phyloP scores from a whole-genome alignment of 2,329 filamentous ascomycete species.

The Hypoxylon sp. region DNA sequence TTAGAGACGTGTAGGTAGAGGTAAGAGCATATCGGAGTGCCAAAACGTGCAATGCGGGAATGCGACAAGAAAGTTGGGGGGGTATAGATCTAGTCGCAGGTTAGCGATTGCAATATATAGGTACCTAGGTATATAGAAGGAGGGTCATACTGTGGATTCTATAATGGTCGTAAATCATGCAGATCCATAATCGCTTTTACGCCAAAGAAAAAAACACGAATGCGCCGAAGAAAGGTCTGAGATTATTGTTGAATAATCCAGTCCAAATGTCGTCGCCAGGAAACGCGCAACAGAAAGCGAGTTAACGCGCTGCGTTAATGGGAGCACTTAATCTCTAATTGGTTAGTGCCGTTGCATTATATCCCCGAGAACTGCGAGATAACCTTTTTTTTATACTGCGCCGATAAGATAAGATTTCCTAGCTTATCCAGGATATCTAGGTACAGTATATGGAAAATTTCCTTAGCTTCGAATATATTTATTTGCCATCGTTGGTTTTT shows the following conservation, averaged over 20 bases:
- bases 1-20: slow-evolving; percentile 1
- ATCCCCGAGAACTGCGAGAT: slow-evolving; percentile 7
- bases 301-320: slow-evolving; percentile 39
- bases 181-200: slow-evolving; percentile 3
- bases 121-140: too few relatives aligned
- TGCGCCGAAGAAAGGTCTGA: not conserved
- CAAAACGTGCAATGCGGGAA: not conserved
- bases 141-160: not conserved
- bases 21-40: not conserved
- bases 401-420: slow-evolving; percentile 17
- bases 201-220: not conserved
- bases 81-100: slow-evolving; percentile 5
- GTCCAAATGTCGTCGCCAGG: not conserved
- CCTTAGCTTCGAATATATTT: slow-evolving; percentile 20
- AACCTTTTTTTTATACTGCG: not conserved
- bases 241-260: not conserved
- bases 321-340: slow-evolving; percentile 4
- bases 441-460: slow-evolving; percentile 17
- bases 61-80: not conserved
- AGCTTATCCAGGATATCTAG: not conserved
- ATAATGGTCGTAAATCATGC: not conserved
- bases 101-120: slow-evolving; percentile 5
- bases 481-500: slow-evolving; percentile 7
- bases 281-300: slow-evolving; percentile 27
- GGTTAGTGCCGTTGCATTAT: slow-evolving; percentile 8